Evolutionary conservation across 2,329 filamentous ascomycete species (phyloP), one percentile per base, ranked within the genome.

Genomic region (Colletotrichum tamarilloi): DNA sequence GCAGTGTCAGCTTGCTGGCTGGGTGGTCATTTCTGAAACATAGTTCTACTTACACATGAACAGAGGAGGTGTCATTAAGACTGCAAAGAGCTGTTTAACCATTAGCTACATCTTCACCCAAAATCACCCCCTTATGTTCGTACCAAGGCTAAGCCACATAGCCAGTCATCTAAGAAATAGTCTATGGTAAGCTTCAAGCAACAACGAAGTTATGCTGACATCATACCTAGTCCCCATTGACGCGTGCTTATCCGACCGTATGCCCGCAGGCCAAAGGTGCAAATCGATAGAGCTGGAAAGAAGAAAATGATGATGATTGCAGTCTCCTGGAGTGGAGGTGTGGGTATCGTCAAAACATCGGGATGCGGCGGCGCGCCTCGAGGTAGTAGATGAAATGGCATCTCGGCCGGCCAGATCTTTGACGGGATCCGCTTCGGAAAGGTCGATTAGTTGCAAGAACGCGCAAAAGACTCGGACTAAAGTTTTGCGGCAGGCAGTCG

Each of bases 261-360:
- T 16, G 76, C 62, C 14, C 80, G 72, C 60, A 82, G 64, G 1
- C 62, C 58, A 8, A 80, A 77, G 1, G 78, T 52, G 2, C 80
- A 42, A 52, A 80, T 66, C 8, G 81, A 79, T n/a, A 83, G 35
- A 6, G 68, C 67, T 0, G 81, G 81, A 19, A 82, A 81, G 49
- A 81, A 67, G 71, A 83, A 81, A 32, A 81, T 74, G 46, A 82
- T 74, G 28, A 78, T 77, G 2, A 82, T 65, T 1, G 77, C 81
- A 12, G 73, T 74, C 16, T 74, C 64, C 57, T 83, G 81, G 7
- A 81, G 77, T n/a, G 78, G 75, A 6, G 80, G 77, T 14, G 80
- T 81, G 4, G 80, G 80, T 8, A 81, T 80, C 49, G 77, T 75
- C 22, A 74, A 66, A 11, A 79, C 77, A 62, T 81, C 73, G 1